These are phyloP conservation scores for Echites panduratus DNA, from an alignment of 257 asterid genomes.

Conservation along the genomic window DNA sequence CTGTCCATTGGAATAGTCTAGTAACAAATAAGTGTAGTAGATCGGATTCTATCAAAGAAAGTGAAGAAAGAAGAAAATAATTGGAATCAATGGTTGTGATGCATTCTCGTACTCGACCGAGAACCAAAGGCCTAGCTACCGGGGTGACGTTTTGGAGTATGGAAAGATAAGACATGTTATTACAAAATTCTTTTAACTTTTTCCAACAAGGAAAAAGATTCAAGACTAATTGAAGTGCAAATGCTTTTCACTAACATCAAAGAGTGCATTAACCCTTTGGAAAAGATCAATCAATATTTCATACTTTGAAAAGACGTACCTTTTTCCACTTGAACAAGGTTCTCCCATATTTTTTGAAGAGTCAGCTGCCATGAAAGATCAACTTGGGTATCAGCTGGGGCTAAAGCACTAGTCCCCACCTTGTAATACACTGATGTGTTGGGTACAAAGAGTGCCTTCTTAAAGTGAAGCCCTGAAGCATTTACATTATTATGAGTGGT, in stretches of 20 bases:
- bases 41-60: too few relatives aligned
- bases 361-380: constrained; percentile 90
- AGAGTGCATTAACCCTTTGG: background rate
- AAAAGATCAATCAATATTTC: background rate
- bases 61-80: too few relatives aligned
- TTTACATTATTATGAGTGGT: background rate
- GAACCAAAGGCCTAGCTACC: too few relatives aligned
- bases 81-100: too few relatives aligned
- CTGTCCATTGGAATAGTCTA: too few relatives aligned
- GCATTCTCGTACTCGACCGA: too few relatives aligned
- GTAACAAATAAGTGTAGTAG: too few relatives aligned
- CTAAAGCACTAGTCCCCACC: constrained; percentile 53
- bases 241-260: background rate
- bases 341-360: constrained; percentile 87
- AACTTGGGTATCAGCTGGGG: constrained; percentile 52
- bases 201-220: background rate
- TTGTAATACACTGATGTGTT: constrained; percentile 83
- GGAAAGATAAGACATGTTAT: too few relatives aligned
- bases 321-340: constrained; percentile 47
- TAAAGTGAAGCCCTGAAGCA: constrained; percentile 72
- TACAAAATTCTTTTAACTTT: background rate
- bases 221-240: background rate
- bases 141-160: too few relatives aligned
- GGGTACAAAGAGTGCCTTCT: constrained; percentile 89
- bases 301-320: constrained; percentile 32